These are phyloP conservation scores for Phytophthora ohioensis DNA, from an alignment of 352 stramenopile species.

Conservation along the genomic window DNA sequence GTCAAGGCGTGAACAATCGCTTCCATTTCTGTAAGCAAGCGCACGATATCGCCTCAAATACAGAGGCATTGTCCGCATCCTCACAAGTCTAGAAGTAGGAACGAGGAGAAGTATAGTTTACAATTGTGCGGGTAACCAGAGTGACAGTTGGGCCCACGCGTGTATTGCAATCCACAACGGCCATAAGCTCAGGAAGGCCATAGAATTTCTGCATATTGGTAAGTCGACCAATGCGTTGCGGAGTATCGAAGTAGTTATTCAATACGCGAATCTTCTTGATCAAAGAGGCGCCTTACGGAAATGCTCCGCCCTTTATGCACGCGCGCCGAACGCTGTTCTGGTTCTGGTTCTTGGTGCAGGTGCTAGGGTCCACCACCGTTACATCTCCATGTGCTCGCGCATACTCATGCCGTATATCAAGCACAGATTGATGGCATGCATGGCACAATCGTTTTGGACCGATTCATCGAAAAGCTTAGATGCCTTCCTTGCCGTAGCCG, in stretches of 20 bases:
- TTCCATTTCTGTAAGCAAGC: background rate
- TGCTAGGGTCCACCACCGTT: background rate
- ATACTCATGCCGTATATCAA: conserved; percentile 3
- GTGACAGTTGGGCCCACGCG: too few species aligned
- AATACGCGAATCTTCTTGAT: too few species aligned
- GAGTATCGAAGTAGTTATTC: background rate
- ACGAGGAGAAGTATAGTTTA: background rate
- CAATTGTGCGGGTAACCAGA: background rate
- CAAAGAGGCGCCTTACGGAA: too few species aligned
- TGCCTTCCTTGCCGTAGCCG: background rate
- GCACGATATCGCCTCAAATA: background rate
- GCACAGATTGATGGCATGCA: background rate
- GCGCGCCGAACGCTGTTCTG: too few species aligned
- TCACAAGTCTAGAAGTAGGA: background rate
- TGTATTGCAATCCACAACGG: background rate
- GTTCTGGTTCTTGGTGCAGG: too few species aligned
- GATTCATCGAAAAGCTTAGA: background rate
- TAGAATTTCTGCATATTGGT: background rate
- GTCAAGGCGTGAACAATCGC: background rate
- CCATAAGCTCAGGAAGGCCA: background rate
- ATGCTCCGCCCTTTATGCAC: too few species aligned
- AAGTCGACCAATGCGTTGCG: background rate
- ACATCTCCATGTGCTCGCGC: background rate
- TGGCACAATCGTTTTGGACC: background rate
- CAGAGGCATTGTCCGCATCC: background rate